A percentile compares a stretch with the other conserved stretches of the same genome.
Conservation (phyloP, 805 yeast species). For the Ogataea trehaloabstinens region DNA sequence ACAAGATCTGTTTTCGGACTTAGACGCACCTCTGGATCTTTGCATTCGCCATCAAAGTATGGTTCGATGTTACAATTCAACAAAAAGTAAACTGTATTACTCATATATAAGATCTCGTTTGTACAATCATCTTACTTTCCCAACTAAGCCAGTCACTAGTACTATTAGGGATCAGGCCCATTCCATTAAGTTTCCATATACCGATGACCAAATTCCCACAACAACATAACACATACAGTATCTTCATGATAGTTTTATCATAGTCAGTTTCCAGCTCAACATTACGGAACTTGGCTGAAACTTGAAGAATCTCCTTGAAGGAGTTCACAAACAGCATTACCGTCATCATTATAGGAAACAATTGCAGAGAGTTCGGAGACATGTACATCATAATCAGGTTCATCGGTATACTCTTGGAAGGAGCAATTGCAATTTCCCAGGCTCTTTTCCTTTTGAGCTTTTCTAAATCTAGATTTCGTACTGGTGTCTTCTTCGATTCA, state of each 20-base stretch:
- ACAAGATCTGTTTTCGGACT: conserved; percentile 27
- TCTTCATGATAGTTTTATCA: conserved; percentile 26
- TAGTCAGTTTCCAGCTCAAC: conserved; percentile 20
- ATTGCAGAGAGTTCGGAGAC: conserved; percentile 87
- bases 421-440: conserved; percentile 82
- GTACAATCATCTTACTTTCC: conserved; percentile 47
- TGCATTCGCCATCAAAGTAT: conserved; percentile 18
- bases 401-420: conserved; percentile 86
- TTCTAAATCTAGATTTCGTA: conserved; percentile 27
- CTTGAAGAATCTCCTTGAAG: conserved; percentile 62
- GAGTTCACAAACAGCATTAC: conserved; percentile 80
- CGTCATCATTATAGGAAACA: conserved; percentile 89
- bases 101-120: neutral
- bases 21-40: conserved; percentile 20
- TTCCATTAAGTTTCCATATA: conserved; percentile 74
- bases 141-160: conserved; percentile 91
- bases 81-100: conserved; percentile 5
- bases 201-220: conserved; percentile 68
- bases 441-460: conserved; percentile 59
- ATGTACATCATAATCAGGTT: conserved; percentile 86
- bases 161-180: conserved; percentile 90
- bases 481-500: neutral
- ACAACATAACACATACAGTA: conserved; percentile 35
- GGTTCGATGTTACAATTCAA: conserved; percentile 22
- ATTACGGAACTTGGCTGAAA: conserved; percentile 50